Evolutionary conservation across 2,329 filamentous ascomycete genomes (phyloP), one percentile per base, ranked within the genome.

Genomic region (Alternaria brassicae): DNA sequence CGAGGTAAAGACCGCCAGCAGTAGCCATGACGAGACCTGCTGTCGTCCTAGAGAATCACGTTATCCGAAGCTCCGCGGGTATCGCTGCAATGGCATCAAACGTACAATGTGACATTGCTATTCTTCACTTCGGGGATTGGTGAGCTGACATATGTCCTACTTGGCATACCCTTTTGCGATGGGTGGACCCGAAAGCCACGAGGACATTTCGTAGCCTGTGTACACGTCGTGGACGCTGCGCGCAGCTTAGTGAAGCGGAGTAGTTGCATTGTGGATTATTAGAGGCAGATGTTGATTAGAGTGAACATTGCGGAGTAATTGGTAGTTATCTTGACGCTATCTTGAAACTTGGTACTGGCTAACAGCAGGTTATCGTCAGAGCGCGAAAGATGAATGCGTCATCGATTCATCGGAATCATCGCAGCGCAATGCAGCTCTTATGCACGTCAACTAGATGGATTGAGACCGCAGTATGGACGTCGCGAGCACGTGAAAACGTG

Each of bases 41-140:
- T 25, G 53, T 34, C 23, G 50, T 56, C 45, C 53, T 56, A 36
- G 1, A 40, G 6, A 39, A 15, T 32, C 4, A 41, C n/a, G 40
- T 53, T 8, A 53, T 25, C 32, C n/a, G 3, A 30, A 21, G 23
- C 25, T 40, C 36, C n/a, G 7, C 37, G 23, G 23, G 25, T 15
- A 10, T 6, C 50, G 37, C 25, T 23, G 23, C 5, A n/a, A 4
- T 9, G 42, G 10, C 17, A 7, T 45, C 6, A 27, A 47, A 68
- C 74, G 40, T 69, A 80, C 78, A 77, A 80, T 61, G 78, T 77
- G 9, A 79, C 56, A 56, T 80, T 77, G 62, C 78, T 79, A 60
- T 67, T 71, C 63, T 77, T 70, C 19, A 66, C 57, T 21, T 63
- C 56, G 45, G 67, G 67, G 42, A n/a, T 70, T 65, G 19, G 71